A percentile compares a stretch with the other conserved stretches of the same genome.
phyloP scores from a whole-genome alignment of 495 filamentous ascomycete species.

The Tuber borchii region DNA sequence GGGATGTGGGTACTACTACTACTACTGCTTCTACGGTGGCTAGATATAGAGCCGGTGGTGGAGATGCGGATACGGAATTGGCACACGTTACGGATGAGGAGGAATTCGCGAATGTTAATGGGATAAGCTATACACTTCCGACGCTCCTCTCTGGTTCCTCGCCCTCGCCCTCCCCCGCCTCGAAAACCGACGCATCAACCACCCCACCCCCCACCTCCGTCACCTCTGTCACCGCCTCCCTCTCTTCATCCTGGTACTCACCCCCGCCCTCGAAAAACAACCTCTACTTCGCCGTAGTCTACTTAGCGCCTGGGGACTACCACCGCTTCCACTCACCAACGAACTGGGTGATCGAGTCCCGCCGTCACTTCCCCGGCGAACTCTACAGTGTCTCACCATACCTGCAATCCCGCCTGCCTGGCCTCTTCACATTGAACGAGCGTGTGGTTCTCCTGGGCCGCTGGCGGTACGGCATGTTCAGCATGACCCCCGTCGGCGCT shows the following conservation, averaged over 20 bases:
- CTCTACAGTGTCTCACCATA: conserved; percentile 93
- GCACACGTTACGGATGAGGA: conserved; percentile 68
- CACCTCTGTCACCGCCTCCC: conserved; percentile 70
- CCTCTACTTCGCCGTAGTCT: conserved; percentile 93
- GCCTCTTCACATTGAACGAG: conserved; percentile 94
- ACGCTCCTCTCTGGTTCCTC: conserved; percentile 69
- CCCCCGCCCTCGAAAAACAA: conserved; percentile 16
- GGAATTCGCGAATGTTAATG: conserved; percentile 92
- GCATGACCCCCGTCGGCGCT: conserved; percentile 87
- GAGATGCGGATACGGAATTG: conserved; percentile 45
- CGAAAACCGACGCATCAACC: conserved; percentile 57
- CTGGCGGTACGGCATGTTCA: conserved; percentile 97
- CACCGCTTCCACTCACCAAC: conserved; percentile 95
- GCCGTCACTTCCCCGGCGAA: conserved; percentile 94
- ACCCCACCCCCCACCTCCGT: conserved; percentile 61
- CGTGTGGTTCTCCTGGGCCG: conserved; percentile 86
- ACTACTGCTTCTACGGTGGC: conserved; percentile 4
- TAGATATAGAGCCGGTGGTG: conserved; percentile 7
- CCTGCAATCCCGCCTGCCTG: conserved; percentile 80
- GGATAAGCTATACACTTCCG: conserved; percentile 92
- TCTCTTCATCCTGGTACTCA: conserved; percentile 48
- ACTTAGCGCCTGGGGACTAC: conserved; percentile 97
- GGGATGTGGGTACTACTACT: no score
- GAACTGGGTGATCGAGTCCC: conserved; percentile 84
- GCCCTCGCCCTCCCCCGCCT: conserved; percentile 28